These are phyloP conservation scores for Rhynchospora pubera DNA, from an alignment of 176 grass and related monocot species.

Conservation along the genomic window DNA sequence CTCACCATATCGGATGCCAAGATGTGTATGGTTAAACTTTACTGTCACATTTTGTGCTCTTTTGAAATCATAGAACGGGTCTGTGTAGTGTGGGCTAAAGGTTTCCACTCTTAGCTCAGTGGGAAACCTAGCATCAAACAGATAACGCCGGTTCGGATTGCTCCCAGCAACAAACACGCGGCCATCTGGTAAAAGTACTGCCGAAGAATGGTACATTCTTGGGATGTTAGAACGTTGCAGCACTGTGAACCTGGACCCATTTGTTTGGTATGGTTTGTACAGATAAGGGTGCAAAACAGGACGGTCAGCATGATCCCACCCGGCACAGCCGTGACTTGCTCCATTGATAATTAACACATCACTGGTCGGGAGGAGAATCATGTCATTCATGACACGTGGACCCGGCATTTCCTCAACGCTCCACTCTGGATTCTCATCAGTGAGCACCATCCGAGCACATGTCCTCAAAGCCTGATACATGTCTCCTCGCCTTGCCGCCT, in stretches of 20 bases:
- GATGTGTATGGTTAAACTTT: neutral
- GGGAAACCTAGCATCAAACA: slow-evolving; percentile 20
- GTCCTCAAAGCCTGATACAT: slow-evolving; percentile 12
- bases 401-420: slow-evolving; percentile 64
- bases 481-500: slow-evolving; percentile 6
- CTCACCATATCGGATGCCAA: slow-evolving; percentile 18
- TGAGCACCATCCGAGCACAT: slow-evolving; percentile 34
- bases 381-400: slow-evolving; percentile 62
- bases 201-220: slow-evolving; percentile 36
- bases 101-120: slow-evolving; percentile 38
- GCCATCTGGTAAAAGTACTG: slow-evolving; percentile 26
- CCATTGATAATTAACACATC: slow-evolving; percentile 55
- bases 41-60: slow-evolving; percentile 27
- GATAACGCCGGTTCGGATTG: slow-evolving; percentile 30
- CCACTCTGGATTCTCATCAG: slow-evolving; percentile 48
- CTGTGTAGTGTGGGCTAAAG: slow-evolving; percentile 30
- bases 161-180: slow-evolving; percentile 32
- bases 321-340: slow-evolving; percentile 19
- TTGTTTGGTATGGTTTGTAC: slow-evolving; percentile 11
- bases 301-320: slow-evolving; percentile 20
- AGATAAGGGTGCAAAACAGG: slow-evolving; percentile 28
- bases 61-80: neutral
- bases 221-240: slow-evolving; percentile 12
- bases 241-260: slow-evolving; percentile 21
- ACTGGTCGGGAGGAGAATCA: slow-evolving; percentile 69